Evolutionary conservation across 768 basidiomycete species (phyloP), one percentile per base, ranked within the genome.

Genomic region (Lactarius pseudohatsudake): DNA sequence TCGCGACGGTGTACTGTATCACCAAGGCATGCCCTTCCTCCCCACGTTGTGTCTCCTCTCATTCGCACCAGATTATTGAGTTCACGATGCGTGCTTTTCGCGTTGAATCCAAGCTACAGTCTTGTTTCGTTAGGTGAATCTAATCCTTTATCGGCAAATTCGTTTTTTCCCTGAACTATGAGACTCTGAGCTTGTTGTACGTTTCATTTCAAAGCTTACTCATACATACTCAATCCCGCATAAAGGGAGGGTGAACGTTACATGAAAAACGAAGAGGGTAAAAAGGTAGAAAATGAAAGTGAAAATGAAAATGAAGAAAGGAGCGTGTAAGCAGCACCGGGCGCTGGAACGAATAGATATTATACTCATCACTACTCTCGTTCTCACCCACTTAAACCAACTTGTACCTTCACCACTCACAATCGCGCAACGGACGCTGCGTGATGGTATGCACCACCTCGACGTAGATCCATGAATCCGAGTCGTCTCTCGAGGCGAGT

Each of bases 1-100:
- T 97, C 26, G 89, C 91, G 1, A 96, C 95, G 0, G 60, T 95
- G 77, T 84, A 7, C 13, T 96, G 88, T 74, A 92, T 95, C 64
- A 95, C 94, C 18, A 93, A 86, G 91, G 92, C 88, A 65, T 61
- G 84, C 79, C n/a, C 57, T 59, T 8, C 32, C 22, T 2, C n/a
- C 62, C 57, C 1, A 47, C 22, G 16, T n/a, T 30, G 2, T 10
- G 55, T 32, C 15, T 16, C 26, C 26, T n/a, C n/a, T 67, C 36
- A 68, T 38, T 5, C 53, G 4, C 41, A 4, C 64, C 71, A 79
- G 77, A 78, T 36, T 72, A 74, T 43, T 85, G 84, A 84, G 82
- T 81, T 68, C 80, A 82, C 47, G 79, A 82, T 47, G 65, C 74
- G 16, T 83, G 81, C 70, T 85, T 79, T 69, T 77, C 59, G 22